phyloP scores from a whole-genome alignment of 306 rosid genomes.

The Adenanthera pavonina region DNA sequence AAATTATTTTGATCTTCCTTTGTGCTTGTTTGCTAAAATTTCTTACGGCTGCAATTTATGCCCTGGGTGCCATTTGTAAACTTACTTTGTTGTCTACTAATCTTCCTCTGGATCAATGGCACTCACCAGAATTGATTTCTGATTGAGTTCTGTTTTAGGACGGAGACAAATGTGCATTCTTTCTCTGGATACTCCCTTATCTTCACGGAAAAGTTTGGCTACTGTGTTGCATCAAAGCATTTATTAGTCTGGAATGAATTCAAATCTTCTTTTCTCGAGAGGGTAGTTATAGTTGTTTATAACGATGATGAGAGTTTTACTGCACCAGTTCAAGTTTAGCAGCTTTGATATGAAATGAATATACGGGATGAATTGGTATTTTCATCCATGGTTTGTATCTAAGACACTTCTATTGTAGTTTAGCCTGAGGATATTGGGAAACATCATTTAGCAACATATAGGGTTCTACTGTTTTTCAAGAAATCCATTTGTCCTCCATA shows the following conservation, averaged over 20 bases:
- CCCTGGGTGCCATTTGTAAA: constrained; percentile 1
- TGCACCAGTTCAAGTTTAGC: not conserved
- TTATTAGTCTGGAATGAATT: not conserved
- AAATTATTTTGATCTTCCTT: not conserved
- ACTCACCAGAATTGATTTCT: constrained; percentile 6
- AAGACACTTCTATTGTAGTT: not conserved
- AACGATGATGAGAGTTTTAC: not conserved
- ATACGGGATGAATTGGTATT: not conserved
- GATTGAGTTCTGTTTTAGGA: constrained; percentile 13
- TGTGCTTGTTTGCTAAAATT: not conserved
- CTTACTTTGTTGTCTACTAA: not conserved
- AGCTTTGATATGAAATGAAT: constrained; percentile 1
- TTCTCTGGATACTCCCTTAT: constrained; percentile 20
- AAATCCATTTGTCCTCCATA: not conserved
- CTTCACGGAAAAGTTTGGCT: constrained; percentile 9
- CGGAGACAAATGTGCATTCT: constrained; percentile 19
- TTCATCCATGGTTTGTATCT: not conserved
- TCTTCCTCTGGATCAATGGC: constrained; percentile 26
- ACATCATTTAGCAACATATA: not conserved
- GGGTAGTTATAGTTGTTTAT: not conserved
- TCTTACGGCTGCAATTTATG: constrained; percentile 9
- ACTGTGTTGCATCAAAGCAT: constrained; percentile 3
- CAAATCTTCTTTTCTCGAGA: not conserved
- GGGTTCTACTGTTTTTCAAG: not conserved
- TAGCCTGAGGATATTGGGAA: not conserved